Evolutionary conservation across 345 rosid species (phyloP).

Genomic region (Hirschfeldia incana): DNA sequence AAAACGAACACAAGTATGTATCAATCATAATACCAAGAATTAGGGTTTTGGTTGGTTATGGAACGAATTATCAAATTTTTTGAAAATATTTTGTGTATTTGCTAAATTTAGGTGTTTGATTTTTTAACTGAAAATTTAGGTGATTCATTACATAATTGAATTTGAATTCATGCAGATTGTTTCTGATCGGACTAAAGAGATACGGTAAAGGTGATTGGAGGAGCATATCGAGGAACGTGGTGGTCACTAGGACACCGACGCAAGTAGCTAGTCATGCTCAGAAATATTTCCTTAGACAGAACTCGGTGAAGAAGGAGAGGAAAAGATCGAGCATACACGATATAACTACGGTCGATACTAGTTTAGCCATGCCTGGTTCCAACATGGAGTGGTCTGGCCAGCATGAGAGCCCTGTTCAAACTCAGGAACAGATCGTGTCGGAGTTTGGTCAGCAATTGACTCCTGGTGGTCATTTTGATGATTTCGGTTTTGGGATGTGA

Average conservation of each 20-base stretch:
- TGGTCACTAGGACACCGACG: conserved; percentile 79
- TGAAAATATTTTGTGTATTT: background rate
- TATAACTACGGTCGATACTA: conserved; percentile 53
- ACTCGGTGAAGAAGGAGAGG: conserved; percentile 66
- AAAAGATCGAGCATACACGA: conserved; percentile 86
- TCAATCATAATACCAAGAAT: background rate
- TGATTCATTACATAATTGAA: background rate
- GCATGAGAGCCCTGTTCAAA: conserved; percentile 28
- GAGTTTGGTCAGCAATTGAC: conserved; percentile 29
- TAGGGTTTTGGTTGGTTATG: conserved; percentile 26
- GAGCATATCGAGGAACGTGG: conserved; percentile 82
- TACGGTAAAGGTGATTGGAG: conserved; percentile 92
- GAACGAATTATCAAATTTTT: background rate
- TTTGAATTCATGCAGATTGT: conserved; percentile 50
- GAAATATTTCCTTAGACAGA: conserved; percentile 78
- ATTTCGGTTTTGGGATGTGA: conserved; percentile 32
- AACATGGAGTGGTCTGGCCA: conserved; percentile 31
- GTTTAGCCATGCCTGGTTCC: conserved; percentile 31
- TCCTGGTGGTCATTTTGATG: conserved; percentile 29
- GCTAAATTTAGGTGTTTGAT: conserved; percentile 6
- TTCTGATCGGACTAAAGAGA: conserved; percentile 60
- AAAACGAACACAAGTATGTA: conserved; percentile 41
- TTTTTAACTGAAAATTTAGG: background rate
- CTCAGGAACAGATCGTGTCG: background rate
- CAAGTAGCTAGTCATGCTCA: conserved; percentile 97